These are phyloP conservation scores for Melaleuca quinquenervia DNA, from an alignment of 345 rosid genomes.

Conservation along the genomic window DNA sequence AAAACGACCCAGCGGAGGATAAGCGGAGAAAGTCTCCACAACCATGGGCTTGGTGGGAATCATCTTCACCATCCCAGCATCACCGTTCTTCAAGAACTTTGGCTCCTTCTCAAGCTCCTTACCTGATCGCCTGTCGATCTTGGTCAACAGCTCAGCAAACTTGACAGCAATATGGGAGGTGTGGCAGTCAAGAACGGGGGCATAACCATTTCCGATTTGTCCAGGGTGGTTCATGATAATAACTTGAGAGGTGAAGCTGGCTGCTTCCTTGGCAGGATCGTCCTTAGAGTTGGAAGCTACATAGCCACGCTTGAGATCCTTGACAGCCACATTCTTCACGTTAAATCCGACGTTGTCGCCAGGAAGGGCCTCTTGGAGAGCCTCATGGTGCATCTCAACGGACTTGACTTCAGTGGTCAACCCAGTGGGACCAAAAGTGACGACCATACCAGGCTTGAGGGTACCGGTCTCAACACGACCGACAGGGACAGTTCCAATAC, in stretches of 20 bases:
- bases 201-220: constrained; percentile 80
- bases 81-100: constrained; percentile 78
- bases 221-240: constrained; percentile 97
- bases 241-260: constrained; percentile 71
- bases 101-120: constrained; percentile 88
- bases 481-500: constrained; percentile 77
- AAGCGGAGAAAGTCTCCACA: constrained; percentile 67
- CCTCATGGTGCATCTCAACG: constrained; percentile 91
- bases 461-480: constrained; percentile 71
- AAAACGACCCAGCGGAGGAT: constrained; percentile 85
- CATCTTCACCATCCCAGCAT: constrained; percentile 79
- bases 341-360: constrained; percentile 85
- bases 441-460: constrained; percentile 73
- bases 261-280: constrained; percentile 76
- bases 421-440: constrained; percentile 67
- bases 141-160: constrained; percentile 58
- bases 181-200: constrained; percentile 82
- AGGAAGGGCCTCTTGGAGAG: constrained; percentile 66
- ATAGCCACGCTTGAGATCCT: constrained; percentile 76
- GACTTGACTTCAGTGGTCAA: constrained; percentile 83
- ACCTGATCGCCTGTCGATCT: constrained; percentile 71
- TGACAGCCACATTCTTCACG: constrained; percentile 76
- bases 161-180: constrained; percentile 81
- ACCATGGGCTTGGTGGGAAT: constrained; percentile 90
- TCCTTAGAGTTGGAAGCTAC: constrained; percentile 90